Evolutionary conservation across 108 stramenopile genomes (phyloP), one percentile per base, ranked within the genome.

Genomic region (Mediolabrus comicus): DNA sequence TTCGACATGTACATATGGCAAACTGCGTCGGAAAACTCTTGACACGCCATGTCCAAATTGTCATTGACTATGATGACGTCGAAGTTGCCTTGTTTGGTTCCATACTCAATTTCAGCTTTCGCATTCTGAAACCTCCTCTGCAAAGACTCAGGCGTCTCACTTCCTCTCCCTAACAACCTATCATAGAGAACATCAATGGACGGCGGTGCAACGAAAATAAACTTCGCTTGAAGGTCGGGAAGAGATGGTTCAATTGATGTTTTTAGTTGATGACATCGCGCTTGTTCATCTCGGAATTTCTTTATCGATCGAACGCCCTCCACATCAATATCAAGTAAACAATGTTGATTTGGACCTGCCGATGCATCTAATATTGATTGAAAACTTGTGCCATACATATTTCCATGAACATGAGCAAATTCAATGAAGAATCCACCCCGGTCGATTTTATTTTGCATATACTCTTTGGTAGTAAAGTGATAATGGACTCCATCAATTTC

Each of bases 371-470:
- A 29, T 30, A 99, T 70, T 0, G 94, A 74, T 14, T 87, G 75
- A 39, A 88, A 78, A 57, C 81, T 83, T n/a, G 98, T 99, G 13
- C 98, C 98, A 79, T 99, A 99, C 9, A 86, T 71, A 78, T 98
- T 98, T 27, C 95, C 96, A 81, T 99, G 98, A 10, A 99, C 98
- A 58, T 97, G 58, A 1, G 98, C 98, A 62, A 83, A 66, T 83
- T 99, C 97, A 17, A 99, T 52, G 67, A 97, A 98, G 34, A 81
- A 72, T 11, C 65, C 56, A 54, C 80, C 87, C 6, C 43, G 49
- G 0, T 68, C 72, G 9, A 95, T 82, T 52, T 74, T 84, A 25
- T 72, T 68, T 34, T 70, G 59, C 63, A 95, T 84, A 5, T 41
- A 52, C 13, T 83, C 87, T n/a, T 51, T 63, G 4, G 74, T 71